phyloP scores from a whole-genome alignment of 2,329 filamentous ascomycete species.

The Blastomyces gilchristii region DNA sequence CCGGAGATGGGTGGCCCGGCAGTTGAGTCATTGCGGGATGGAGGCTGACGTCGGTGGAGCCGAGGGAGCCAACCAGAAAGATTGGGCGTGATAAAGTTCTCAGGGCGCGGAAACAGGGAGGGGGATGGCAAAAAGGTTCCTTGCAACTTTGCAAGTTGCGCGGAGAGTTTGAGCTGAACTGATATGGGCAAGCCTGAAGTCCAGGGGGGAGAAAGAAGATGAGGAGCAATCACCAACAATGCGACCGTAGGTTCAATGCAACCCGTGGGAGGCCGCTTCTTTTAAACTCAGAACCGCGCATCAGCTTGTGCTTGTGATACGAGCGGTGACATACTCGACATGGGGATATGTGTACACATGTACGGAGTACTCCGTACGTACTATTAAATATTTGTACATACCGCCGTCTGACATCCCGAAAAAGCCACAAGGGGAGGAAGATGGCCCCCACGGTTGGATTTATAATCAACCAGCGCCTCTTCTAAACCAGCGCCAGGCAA shows the following conservation, averaged over 20 bases:
- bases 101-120: too few species aligned
- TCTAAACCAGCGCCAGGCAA: background rate
- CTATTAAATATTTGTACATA: too few species aligned
- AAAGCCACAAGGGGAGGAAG: background rate
- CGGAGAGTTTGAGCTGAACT: too few species aligned
- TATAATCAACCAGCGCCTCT: background rate
- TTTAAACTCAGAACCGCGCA: background rate
- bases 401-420: background rate
- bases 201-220: too few species aligned
- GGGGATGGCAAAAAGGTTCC: too few species aligned
- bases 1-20: background rate
- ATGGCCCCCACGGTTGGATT: background rate
- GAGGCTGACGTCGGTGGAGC: background rate
- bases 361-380: too few species aligned
- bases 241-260: background rate
- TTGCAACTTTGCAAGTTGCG: too few species aligned
- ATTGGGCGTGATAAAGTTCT: too few species aligned
- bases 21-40: background rate
- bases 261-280: background rate
- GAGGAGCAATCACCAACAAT: too few species aligned
- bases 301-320: background rate
- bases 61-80: background rate
- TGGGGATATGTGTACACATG: too few species aligned
- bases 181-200: too few species aligned
- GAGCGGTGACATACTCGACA: too few species aligned